Conservation (phyloP, 345 rosid genomes). For the Aquilaria sinensis region DNA sequence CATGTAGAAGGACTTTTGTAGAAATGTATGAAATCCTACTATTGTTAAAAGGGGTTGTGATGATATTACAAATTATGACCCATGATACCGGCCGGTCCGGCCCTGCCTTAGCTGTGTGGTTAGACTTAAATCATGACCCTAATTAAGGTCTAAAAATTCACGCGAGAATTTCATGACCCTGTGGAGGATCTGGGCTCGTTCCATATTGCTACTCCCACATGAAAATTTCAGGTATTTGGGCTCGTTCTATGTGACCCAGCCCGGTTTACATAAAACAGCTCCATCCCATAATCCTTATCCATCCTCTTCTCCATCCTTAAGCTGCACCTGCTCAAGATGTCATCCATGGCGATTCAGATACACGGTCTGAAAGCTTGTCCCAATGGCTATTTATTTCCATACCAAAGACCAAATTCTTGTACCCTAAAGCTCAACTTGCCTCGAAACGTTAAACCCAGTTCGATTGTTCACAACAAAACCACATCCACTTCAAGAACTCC, state of each 20-base stretch:
- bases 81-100: too few relatives aligned
- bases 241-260: neutral
- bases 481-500: conserved; percentile 30
- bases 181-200: too few relatives aligned
- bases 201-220: too few relatives aligned
- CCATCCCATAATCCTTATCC: conserved; percentile 38
- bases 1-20: too few relatives aligned
- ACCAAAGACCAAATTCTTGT: conserved; percentile 15
- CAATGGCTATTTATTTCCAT: conserved; percentile 17
- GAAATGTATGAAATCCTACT: too few relatives aligned
- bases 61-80: too few relatives aligned
- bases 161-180: too few relatives aligned
- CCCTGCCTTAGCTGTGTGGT: too few relatives aligned
- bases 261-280: too few relatives aligned
- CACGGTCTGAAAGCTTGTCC: conserved; percentile 18
- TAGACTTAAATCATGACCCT: too few relatives aligned
- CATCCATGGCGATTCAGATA: conserved; percentile 37
- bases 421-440: conserved; percentile 8
- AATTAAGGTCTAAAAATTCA: too few relatives aligned
- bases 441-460: conserved; percentile 4
- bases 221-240: neutral
- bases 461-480: conserved; percentile 8
- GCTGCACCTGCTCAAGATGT: conserved; percentile 21
- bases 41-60: too few relatives aligned
- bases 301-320: conserved; percentile 9